Percentiles rank a stretch among this genome's conserved stretches.
Conservation (phyloP, 2,329 filamentous ascomycete species). For the Xylariales sp. region DNA sequence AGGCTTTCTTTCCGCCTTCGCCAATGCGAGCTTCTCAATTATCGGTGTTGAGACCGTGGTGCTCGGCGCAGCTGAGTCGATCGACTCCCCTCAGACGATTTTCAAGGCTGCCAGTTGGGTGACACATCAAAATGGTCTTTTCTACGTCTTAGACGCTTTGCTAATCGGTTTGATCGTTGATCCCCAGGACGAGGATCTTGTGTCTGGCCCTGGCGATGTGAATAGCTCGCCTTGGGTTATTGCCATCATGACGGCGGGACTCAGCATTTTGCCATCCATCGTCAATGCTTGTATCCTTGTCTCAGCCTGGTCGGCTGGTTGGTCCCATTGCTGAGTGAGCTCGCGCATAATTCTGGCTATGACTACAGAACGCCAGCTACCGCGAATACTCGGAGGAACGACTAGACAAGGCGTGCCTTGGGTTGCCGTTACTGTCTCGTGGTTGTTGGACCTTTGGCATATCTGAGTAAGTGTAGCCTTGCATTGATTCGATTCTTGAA, state of each 20-base stretch:
- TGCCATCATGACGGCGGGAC: conserved; percentile 55
- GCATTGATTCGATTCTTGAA: background rate
- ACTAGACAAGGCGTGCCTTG: conserved; percentile 38
- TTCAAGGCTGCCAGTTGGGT: conserved; percentile 24
- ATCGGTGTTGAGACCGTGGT: conserved; percentile 32
- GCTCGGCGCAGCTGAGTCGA: conserved; percentile 33
- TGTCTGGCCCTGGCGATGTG: conserved; percentile 12
- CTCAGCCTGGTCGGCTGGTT: conserved; percentile 34
- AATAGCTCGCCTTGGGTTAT: conserved; percentile 57
- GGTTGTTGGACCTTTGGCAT: conserved; percentile 37
- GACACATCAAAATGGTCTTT: conserved; percentile 13
- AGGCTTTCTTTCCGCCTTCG: conserved; percentile 32
- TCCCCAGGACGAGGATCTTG: conserved; percentile 5
- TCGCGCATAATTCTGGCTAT: conserved; percentile 14
- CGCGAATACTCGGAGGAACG: conserved; percentile 33
- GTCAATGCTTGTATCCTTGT: conserved; percentile 38
- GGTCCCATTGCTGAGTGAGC: conserved; percentile 37
- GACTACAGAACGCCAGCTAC: conserved; percentile 16
- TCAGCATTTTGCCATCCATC: conserved; percentile 55
- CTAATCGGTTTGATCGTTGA: conserved; percentile 13
- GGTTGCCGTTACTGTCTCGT: conserved; percentile 31
- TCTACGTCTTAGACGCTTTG: conserved; percentile 14
- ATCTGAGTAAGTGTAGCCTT: conserved; percentile 24
- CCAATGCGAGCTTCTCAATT: conserved; percentile 26
- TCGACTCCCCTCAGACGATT: conserved; percentile 32